Percentiles rank a stretch among this genome's conserved stretches.
Conservation (phyloP, 2,329 filamentous ascomycete genomes). For the Cercospora zeina region DNA sequence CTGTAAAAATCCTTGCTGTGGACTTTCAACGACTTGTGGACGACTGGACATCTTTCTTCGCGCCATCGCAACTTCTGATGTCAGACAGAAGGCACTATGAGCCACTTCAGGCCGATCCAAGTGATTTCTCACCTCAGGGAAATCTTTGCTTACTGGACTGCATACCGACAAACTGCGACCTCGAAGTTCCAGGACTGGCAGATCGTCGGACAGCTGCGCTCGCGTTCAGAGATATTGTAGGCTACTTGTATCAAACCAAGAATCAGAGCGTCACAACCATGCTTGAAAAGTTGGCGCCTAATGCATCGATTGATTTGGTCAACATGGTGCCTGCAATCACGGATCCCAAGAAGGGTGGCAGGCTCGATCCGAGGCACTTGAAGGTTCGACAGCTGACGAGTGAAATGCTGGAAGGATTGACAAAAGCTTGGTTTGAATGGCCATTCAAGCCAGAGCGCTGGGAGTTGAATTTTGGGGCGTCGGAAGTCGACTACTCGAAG, state of each 20-base stretch:
- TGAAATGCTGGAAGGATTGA: constrained; percentile 59
- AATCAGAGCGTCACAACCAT: constrained; percentile 45
- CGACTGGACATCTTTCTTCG: constrained; percentile 32
- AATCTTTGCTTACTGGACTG: constrained; percentile 65
- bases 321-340: constrained; percentile 52
- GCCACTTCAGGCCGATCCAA: constrained; percentile 58
- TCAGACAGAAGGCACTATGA: constrained; percentile 74
- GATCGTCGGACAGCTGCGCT: constrained; percentile 29
- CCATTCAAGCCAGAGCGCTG: constrained; percentile 52
- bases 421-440: constrained; percentile 65
- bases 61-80: constrained; percentile 44
- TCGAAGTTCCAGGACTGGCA: constrained; percentile 38
- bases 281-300: constrained; percentile 60
- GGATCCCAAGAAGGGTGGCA: constrained; percentile 53
- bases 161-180: constrained; percentile 54
- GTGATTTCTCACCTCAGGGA: constrained; percentile 63
- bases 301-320: constrained; percentile 58
- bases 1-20: not conserved
- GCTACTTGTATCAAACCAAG: constrained; percentile 45
- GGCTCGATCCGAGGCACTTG: constrained; percentile 48
- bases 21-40: constrained; percentile 25
- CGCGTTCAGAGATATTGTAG: constrained; percentile 50
- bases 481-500: not conserved
- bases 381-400: constrained; percentile 54
- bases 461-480: constrained; percentile 28